Percentiles rank a stretch among this genome's conserved stretches.
These are phyloP conservation scores for Alternaria brassicae DNA, from an alignment of 2,329 filamentous ascomycete species.

Conservation along the genomic window DNA sequence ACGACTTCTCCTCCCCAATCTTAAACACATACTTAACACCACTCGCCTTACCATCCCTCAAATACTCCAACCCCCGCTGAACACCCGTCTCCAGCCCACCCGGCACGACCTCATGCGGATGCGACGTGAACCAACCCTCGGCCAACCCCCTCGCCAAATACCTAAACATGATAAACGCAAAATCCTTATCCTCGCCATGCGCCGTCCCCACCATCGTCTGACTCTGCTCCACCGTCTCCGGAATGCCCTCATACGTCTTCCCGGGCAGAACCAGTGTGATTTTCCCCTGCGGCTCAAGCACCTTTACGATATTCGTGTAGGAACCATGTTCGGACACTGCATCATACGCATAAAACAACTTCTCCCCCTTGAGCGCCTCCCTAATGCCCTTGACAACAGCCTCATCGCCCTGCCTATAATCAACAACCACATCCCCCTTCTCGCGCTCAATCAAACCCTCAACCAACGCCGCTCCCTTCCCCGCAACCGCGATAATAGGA, in stretches of 20 bases:
- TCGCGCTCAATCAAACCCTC: conserved; percentile 48
- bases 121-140: conserved; percentile 59
- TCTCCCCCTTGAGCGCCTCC: conserved; percentile 53
- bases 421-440: conserved; percentile 55
- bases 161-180: conserved; percentile 56
- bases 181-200: conserved; percentile 48
- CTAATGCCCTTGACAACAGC: conserved; percentile 50
- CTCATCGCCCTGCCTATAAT: conserved; percentile 64
- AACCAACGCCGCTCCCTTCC: conserved; percentile 48
- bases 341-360: conserved; percentile 63
- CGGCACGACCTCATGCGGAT: conserved; percentile 61
- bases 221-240: conserved; percentile 44
- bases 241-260: conserved; percentile 52
- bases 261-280: conserved; percentile 53
- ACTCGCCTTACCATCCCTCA: conserved; percentile 67
- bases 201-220: conserved; percentile 50
- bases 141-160: conserved; percentile 56
- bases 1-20: conserved; percentile 52
- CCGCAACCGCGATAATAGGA: conserved; percentile 54
- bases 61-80: conserved; percentile 60
- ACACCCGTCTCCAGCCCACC: conserved; percentile 65
- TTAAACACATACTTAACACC: conserved; percentile 70
- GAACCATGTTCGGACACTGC: conserved; percentile 62
- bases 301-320: conserved; percentile 50
- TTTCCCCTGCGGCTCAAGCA: conserved; percentile 45